Evolutionary conservation across 805 yeast genomes (phyloP).

Genomic region (Kazachstania viticola): DNA sequence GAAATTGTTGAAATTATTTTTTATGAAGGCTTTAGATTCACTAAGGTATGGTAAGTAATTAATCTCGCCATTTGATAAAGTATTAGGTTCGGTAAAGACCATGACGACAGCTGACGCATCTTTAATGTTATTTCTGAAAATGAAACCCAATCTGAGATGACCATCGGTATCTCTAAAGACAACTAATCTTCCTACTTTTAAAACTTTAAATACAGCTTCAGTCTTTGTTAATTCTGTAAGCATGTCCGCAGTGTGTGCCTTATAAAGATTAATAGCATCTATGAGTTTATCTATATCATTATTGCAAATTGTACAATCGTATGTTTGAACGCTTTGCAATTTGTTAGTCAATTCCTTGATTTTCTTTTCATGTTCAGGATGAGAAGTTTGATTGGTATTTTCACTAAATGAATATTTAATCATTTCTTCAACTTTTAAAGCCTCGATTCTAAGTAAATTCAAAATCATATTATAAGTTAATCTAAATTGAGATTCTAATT

Average conservation of each 20-base stretch:
- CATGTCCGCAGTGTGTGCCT: constrained; percentile 33
- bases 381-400: constrained; percentile 68
- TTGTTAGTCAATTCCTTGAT: constrained; percentile 42
- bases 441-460: constrained; percentile 84
- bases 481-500: constrained; percentile 82
- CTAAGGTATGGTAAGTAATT: constrained; percentile 29
- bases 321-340: constrained; percentile 29
- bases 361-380: constrained; percentile 74
- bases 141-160: constrained; percentile 35
- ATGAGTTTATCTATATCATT: constrained; percentile 37
- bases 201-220: constrained; percentile 35
- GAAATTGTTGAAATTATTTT: constrained; percentile 17
- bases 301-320: constrained; percentile 25
- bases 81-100: constrained; percentile 25
- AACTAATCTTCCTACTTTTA: constrained; percentile 46
- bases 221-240: constrained; percentile 37
- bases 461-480: constrained; percentile 92
- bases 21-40: constrained; percentile 18
- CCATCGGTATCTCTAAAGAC: constrained; percentile 41
- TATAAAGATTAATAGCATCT: constrained; percentile 35
- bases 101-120: constrained; percentile 17
- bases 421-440: constrained; percentile 95
- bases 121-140: constrained; percentile 30
- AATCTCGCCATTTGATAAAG: constrained; percentile 19
- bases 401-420: constrained; percentile 92